Conservation (phyloP, 2,329 filamentous ascomycete genomes). For the Ophiocordyceps camponoti-leonardi region DNA sequence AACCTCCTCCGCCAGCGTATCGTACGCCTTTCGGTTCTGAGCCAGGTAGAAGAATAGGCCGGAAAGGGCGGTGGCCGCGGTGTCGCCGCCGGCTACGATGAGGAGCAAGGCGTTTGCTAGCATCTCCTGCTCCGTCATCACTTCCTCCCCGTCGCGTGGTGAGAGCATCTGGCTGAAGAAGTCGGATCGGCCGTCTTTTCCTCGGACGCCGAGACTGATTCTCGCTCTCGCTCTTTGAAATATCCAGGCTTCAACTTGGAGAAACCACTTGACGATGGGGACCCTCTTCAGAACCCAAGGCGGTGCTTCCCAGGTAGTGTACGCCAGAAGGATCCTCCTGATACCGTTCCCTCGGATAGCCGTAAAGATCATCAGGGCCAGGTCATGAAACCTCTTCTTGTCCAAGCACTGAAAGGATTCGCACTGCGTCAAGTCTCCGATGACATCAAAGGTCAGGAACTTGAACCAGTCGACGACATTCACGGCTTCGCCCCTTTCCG, state of each 20-base stretch:
- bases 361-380: constrained; percentile 8
- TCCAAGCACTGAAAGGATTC: constrained; percentile 20
- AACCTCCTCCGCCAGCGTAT: constrained; percentile 17
- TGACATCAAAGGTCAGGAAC: constrained; percentile 23
- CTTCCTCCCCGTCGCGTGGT: constrained; percentile 11
- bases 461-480: constrained; percentile 18
- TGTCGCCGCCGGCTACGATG: constrained; percentile 16
- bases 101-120: constrained; percentile 6
- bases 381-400: constrained; percentile 9
- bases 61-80: constrained; percentile 13
- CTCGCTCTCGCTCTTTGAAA: constrained; percentile 6
- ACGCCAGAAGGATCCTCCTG: constrained; percentile 4
- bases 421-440: constrained; percentile 22
- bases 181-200: constrained; percentile 2
- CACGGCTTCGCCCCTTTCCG: constrained; percentile 1
- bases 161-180: constrained; percentile 13
- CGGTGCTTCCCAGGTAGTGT: background rate
- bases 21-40: constrained; percentile 11
- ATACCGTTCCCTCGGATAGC: constrained; percentile 1
- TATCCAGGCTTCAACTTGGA: constrained; percentile 5
- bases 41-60: constrained; percentile 13
- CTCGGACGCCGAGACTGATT: background rate
- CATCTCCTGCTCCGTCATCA: constrained; percentile 17
- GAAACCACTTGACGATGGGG: background rate
- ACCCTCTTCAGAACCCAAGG: background rate